A percentile compares a stretch with the other conserved stretches of the same genome.
Evolutionary conservation across 441 rosid genomes (phyloP).

Genomic region (Adansonia rubrostipa): DNA sequence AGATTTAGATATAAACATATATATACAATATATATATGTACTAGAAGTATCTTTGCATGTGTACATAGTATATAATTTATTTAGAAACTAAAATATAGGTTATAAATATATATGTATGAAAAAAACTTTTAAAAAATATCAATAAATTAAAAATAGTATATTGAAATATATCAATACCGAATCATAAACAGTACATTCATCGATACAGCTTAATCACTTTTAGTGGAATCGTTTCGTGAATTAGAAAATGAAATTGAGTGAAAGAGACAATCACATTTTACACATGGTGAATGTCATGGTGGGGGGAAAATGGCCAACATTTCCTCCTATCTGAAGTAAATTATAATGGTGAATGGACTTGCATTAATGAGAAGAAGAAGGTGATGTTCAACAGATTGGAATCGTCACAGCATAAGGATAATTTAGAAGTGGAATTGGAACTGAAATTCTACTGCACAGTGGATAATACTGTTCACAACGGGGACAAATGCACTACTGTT

Average conservation of each 20-base stretch:
- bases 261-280: slow-evolving; percentile 58
- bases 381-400: not conserved
- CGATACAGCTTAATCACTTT: too few species aligned
- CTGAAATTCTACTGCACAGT: not conserved
- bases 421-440: slow-evolving; percentile 39
- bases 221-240: slow-evolving; percentile 74
- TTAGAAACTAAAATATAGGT: too few species aligned
- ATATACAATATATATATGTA: too few species aligned
- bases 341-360: slow-evolving; percentile 26
- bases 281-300: slow-evolving; percentile 34
- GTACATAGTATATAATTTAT: too few species aligned
- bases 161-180: too few species aligned
- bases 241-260: slow-evolving; percentile 52
- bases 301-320: slow-evolving; percentile 28
- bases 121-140: too few species aligned
- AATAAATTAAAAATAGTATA: too few species aligned
- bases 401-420: slow-evolving; percentile 14
- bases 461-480: too few species aligned
- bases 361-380: not conserved
- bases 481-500: not conserved
- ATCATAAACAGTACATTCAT: too few species aligned
- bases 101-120: too few species aligned
- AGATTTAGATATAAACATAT: too few species aligned
- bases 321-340: slow-evolving; percentile 55
- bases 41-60: too few species aligned